Evolutionary conservation across 352 stramenopile species (phyloP), one percentile per base, ranked within the genome.

Genomic region (Globisporangium spiculum): DNA sequence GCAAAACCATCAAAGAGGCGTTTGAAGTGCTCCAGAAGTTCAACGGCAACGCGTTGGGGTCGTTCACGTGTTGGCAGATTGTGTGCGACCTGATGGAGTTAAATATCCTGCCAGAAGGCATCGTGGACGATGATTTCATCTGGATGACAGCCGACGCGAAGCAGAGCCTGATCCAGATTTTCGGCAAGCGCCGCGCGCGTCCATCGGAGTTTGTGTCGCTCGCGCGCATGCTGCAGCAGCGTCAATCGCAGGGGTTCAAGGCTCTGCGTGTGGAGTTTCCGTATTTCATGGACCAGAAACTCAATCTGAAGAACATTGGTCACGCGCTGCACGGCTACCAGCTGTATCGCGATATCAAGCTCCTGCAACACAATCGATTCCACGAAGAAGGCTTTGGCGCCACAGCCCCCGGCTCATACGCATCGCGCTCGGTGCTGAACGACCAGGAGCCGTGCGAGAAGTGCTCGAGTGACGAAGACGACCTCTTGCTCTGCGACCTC

Each of bases 41-140:
- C 65, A 69, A 84, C 60, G 64, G 82, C 66, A 92, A 94, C 48
- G 82, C 74, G 7, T 78, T 94, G 44, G 86, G 86, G n/a, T 92
- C 86, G 14, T 94, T 93, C 76, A 94, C 86, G n/a, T 91, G 86
- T 67, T 94, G 86, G 86, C 86, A 94, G 70, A 74, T 94, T 22
- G 81, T 90, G 63, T 90, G 82, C 24, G 86, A 94, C 66, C 64
- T 94, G 44, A 84, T 93, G 70, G 84, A 90, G 63, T 77, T 94
- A 32, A 86, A 91, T 58, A 77, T 93, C 68, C 71, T 94, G 64
- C 46, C 70, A 4, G 73, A 89, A 46, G 73, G 81, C 14, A 81
- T 92, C 20, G 66, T 77, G 27, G 72, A 73, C 41, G 81, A 90
- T 34, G 81, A 93, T n/a, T 94, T 89, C 50, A 84, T 94, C 59